Base-by-base conservation (phyloP, 176 grass and related monocot genomes). In the Dendrocalamus sinicus region DNA sequence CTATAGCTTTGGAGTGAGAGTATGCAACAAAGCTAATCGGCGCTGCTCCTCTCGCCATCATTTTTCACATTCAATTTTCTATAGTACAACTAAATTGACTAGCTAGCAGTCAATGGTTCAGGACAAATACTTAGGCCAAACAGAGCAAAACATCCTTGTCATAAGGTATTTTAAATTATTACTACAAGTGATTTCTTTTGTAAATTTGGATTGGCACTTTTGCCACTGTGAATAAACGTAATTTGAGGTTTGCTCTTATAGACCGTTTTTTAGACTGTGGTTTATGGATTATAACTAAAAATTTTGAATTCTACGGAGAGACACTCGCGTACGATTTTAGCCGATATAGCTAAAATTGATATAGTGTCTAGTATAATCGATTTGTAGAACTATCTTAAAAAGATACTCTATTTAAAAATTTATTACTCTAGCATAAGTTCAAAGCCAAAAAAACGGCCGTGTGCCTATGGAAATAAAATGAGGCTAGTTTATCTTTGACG, bases 341-440 rank as follows among this genome's bases (percentile, higher is more conserved):
- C 3, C 35, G 35, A 37, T 37, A 37, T 37, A 37, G 0, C 35
- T 37, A 37, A 37, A 37, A 0, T 4, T 3, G 4, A 0, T 37
- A 37, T 0, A 37, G 0, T 4, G 4, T 37, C 35, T 37, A 37
- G 4, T 37, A 37, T 3, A 37, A 37, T 37, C 0, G 0, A 37
- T 4, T 37, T 37, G 4, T 37, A 37, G 0, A 37, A 37, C 0
- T 1, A 4, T 4, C 35, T 37, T 37, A 37, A 37, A 37, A 37
- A 4, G 4, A 37, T 4, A 37, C 0, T 4, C 0, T 37, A 0
- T 37, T 37, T 37, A 4, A 4, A 37, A 37, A 4, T 37, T 37
- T 4, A 4, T 37, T 37, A 4, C 0, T 37, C 0, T 35, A 35
- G 35, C 35, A 35, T 35, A 35, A 35, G 3, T 4, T 0, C 0